Evolutionary conservation across 1,139 yeast genomes (phyloP).

Genomic region (Saccharomyces pastorianus): DNA sequence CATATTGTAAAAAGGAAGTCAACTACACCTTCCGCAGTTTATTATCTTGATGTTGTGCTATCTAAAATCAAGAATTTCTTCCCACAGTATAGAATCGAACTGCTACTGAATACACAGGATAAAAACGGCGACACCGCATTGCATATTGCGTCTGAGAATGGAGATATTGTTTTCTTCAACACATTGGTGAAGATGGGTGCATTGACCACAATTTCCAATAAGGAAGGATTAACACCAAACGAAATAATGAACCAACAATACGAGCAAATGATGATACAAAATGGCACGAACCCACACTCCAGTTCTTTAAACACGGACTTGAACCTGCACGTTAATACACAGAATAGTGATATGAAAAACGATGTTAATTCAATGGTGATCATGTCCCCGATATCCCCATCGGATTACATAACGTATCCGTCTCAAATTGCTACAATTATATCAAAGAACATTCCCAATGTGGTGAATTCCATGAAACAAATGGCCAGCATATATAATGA

Average conservation of each 20-base stretch:
- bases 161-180: conserved; percentile 67
- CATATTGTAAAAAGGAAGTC: conserved; percentile 64
- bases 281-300: not conserved
- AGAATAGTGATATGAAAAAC: not conserved
- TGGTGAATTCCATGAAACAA: conserved; percentile 35
- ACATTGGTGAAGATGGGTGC: conserved; percentile 68
- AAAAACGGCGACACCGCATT: conserved; percentile 80
- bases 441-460: conserved; percentile 25
- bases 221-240: conserved; percentile 65
- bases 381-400: not conserved
- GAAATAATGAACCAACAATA: conserved; percentile 40
- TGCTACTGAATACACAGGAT: conserved; percentile 70
- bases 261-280: conserved; percentile 11
- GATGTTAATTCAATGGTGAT: not conserved
- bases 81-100: conserved; percentile 42
- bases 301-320: not conserved
- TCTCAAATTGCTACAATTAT: conserved; percentile 29
- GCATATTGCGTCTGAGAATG: conserved; percentile 70
- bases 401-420: conserved; percentile 23
- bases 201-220: conserved; percentile 60
- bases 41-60: conserved; percentile 70
- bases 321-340: not conserved
- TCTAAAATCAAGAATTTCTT: conserved; percentile 60
- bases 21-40: conserved; percentile 66
- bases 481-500: conserved; percentile 44